Conservation (phyloP, 1,139 yeast species). For the Tardiomyces digboiensis region DNA sequence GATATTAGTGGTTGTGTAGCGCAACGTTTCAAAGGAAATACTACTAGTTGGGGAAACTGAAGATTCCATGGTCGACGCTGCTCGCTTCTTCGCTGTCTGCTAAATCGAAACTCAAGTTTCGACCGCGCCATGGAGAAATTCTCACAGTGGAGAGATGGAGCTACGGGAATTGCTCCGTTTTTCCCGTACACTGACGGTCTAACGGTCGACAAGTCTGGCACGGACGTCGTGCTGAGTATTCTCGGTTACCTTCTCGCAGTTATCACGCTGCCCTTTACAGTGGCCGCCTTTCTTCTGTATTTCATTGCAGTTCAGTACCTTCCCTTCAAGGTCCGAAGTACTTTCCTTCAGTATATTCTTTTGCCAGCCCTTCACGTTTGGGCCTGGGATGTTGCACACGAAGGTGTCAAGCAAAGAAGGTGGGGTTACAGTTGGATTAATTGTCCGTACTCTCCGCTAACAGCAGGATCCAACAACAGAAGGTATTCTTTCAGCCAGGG, state of each 20-base stretch:
- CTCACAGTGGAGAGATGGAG: conserved; percentile 31
- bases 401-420: conserved; percentile 8
- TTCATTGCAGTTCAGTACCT: conserved; percentile 8
- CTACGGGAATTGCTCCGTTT: conserved; percentile 34
- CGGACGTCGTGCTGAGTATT: neutral
- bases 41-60: too few species aligned
- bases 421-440: too few species aligned
- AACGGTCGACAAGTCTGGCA: conserved; percentile 3
- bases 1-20: too few species aligned
- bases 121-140: conserved; percentile 29
- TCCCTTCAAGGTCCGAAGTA: conserved; percentile 6
- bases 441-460: too few species aligned
- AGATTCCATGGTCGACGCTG: neutral
- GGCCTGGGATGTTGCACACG: conserved; percentile 8
- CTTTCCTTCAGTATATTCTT: conserved; percentile 8
- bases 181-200: conserved; percentile 12
- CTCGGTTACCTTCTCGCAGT: conserved; percentile 8
- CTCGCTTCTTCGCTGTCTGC: neutral
- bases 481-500: conserved; percentile 19
- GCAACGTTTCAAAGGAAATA: too few species aligned
- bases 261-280: conserved; percentile 17
- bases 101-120: neutral
- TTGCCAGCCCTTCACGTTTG: conserved; percentile 13
- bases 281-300: conserved; percentile 10
- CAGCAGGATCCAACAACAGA: neutral